phyloP scores from a whole-genome alignment of 331 rosid species.

The Erythrophleum ivorense region DNA sequence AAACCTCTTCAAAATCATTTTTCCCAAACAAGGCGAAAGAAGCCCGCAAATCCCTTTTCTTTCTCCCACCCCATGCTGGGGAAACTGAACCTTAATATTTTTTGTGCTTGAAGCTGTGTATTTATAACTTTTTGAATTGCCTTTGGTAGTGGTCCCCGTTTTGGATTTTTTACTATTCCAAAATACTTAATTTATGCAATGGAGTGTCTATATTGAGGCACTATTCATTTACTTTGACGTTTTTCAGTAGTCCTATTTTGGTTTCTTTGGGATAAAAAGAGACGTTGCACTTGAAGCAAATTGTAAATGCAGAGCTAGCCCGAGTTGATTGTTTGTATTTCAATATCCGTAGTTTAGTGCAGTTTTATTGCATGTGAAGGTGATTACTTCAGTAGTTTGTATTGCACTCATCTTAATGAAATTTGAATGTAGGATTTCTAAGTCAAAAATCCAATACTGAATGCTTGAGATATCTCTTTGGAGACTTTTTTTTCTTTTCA shows the following conservation, averaged over 20 bases:
- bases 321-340: neutral
- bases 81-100: neutral
- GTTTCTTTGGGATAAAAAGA: neutral
- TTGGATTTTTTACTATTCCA: neutral
- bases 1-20: neutral
- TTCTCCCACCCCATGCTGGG: neutral
- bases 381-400: neutral
- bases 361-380: neutral
- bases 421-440: neutral
- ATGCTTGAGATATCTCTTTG: neutral
- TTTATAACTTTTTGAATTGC: neutral
- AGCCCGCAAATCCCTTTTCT: neutral
- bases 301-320: neutral
- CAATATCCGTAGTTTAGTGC: neutral
- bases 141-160: neutral
- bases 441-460: neutral
- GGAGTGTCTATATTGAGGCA: neutral
- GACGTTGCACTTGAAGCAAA: neutral
- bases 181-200: neutral
- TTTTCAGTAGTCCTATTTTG: neutral
- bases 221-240: neutral
- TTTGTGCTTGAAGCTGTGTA: neutral
- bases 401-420: neutral
- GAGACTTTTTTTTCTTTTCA: neutral
- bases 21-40: neutral